Evolutionary conservation across 352 stramenopile genomes (phyloP), one percentile per base, ranked within the genome.

Genomic region (Phytopythium chamaehyphon): DNA sequence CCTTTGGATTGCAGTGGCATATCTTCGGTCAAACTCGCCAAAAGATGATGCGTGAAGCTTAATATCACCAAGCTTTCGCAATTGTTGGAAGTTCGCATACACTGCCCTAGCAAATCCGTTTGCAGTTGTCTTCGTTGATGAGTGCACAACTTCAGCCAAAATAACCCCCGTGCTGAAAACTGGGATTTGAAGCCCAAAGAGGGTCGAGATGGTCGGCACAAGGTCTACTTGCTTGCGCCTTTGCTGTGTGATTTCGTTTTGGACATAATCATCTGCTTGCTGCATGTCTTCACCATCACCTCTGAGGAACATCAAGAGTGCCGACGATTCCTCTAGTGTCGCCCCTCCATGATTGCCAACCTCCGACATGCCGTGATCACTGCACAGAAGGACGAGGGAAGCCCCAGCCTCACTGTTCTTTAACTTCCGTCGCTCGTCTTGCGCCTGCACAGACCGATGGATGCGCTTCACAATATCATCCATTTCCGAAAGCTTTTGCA

Each of bases 341-440:
- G 86, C 83, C 15, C 86, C 86, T 6, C 86, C 86, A 47, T 96
- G 86, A 37, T 95, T 96, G 5, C 86, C 86, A 21, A 86, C 73
- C 54, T 96, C 85, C 7, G 86, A 93, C 86, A 96, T 96, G 19
- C 84, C 86, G 51, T 96, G 86, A 55, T 96, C 86, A 31, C 84
- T 95, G 52, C 86, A 92, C 15, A 96, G 39, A 15, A 93, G 39
- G 1, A 96, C 59, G n/a, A 96, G 51, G 15, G 81, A 90, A 2
- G 83, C 62, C 18, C 66, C 50, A 3, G 61, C 66, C 18, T 54
- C 31, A 5, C 40, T 24, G 18, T 80, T 40, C 0, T 55, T 55
- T 0, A 39, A 31, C 45, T 49, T 59, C 16, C 83, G 70, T 3
- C 48, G 36, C 5, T 22, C 50, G 52, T 96, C 85, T 48, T 94